These are phyloP conservation scores for Solanum gandarillasii DNA, from an alignment of 257 asterid genomes.

Conservation along the genomic window DNA sequence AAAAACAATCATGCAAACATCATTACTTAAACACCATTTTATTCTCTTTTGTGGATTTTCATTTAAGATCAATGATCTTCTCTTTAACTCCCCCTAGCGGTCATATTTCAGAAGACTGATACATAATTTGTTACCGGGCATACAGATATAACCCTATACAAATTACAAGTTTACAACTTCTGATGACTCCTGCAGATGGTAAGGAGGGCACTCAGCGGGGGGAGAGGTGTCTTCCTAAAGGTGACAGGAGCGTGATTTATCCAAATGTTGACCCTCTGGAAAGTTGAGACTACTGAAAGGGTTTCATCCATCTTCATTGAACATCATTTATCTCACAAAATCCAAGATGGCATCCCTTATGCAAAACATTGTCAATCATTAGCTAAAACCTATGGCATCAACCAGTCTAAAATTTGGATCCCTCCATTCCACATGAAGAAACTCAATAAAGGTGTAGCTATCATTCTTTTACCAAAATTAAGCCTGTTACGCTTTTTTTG, in stretches of 20 bases:
- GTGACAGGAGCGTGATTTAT: not conserved
- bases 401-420: not conserved
- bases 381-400: not conserved
- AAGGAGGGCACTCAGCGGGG: not conserved
- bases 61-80: not conserved
- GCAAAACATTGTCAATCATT: not conserved
- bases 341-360: not conserved
- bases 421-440: not conserved
- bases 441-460: not conserved
- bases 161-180: not conserved
- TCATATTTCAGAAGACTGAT: not conserved
- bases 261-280: not conserved
- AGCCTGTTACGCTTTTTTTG: not conserved
- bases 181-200: not conserved
- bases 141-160: not conserved
- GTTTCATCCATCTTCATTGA: not conserved
- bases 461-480: not conserved
- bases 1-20: not conserved
- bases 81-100: not conserved
- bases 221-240: not conserved
- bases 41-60: not conserved
- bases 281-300: not conserved
- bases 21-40: not conserved
- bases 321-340: not conserved
- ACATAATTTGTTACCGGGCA: not conserved